Percentiles rank a stretch among this genome's conserved stretches.
Evolutionary conservation across 2,329 filamentous ascomycete species (phyloP).

Genomic region (Colletotrichum navitas): DNA sequence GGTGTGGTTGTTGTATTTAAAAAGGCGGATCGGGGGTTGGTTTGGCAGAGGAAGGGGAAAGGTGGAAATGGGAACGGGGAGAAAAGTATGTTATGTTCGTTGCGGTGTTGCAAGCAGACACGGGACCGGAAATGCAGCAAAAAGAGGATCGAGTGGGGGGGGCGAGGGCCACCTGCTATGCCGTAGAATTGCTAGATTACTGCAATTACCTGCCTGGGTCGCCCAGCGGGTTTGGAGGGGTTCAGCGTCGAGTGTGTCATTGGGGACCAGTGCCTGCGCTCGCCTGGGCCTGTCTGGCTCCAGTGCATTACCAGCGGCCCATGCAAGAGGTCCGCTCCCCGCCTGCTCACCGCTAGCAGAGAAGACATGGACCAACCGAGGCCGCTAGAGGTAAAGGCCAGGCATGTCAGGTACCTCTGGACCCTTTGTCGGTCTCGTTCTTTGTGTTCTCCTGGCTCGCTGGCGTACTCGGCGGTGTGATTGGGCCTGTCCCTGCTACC

Average conservation of each 20-base stretch:
- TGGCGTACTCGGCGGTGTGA: constrained; percentile 35
- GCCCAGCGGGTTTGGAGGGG: constrained; percentile 29
- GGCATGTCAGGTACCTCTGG: constrained; percentile 5
- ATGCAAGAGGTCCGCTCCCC: constrained; percentile 36
- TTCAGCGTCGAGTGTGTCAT: constrained; percentile 40
- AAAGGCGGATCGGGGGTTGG: constrained; percentile 20
- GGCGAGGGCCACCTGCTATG: constrained; percentile 34
- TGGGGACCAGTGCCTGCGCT: constrained; percentile 36
- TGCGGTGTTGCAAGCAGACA: constrained; percentile 39
- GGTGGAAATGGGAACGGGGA: constrained; percentile 24
- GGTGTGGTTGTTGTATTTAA: constrained; percentile 12
- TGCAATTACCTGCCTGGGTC: constrained; percentile 1
- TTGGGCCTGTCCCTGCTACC: constrained; percentile 27
- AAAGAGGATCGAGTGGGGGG: constrained; percentile 35
- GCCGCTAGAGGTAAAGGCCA: constrained; percentile 7
- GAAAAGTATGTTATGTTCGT: constrained; percentile 29
- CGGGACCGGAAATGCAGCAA: constrained; percentile 41
- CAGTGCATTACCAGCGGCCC: constrained; percentile 34
- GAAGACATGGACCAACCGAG: constrained; percentile 10
- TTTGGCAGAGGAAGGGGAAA: constrained; percentile 29
- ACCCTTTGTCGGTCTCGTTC: constrained; percentile 1
- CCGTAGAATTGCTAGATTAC: constrained; percentile 30
- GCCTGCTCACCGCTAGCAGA: constrained; percentile 40
- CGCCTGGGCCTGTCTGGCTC: constrained; percentile 34
- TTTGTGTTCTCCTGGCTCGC: constrained; percentile 14